Evolutionary conservation across 805 yeast genomes (phyloP).

Genomic region (Helenozyma rhizophorensis): DNA sequence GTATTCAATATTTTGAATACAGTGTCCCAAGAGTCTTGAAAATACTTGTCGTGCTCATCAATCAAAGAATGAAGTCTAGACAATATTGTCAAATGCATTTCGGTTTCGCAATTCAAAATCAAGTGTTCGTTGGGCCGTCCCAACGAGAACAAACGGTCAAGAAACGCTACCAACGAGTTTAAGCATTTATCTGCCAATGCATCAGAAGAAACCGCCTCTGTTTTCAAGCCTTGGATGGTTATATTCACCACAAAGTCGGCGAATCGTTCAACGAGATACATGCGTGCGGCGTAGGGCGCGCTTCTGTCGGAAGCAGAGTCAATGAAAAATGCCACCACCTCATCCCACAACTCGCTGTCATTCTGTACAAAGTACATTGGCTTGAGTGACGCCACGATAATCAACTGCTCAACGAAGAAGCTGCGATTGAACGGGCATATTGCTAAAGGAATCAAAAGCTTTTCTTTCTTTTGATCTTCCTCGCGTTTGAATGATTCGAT

Average conservation of each 20-base stretch:
- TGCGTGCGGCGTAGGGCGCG: slow-evolving; percentile 39
- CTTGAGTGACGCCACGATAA: slow-evolving; percentile 49
- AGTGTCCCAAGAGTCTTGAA: slow-evolving; percentile 63
- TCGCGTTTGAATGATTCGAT: slow-evolving; percentile 36
- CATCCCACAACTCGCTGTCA: slow-evolving; percentile 41
- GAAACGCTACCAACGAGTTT: slow-evolving; percentile 43
- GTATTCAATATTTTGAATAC: slow-evolving; percentile 60
- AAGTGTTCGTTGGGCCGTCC: slow-evolving; percentile 39
- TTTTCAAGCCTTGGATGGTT: slow-evolving; percentile 38
- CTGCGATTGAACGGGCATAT: slow-evolving; percentile 53
- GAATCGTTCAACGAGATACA: slow-evolving; percentile 47
- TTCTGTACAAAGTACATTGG: slow-evolving; percentile 46
- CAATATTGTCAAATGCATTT: slow-evolving; percentile 58
- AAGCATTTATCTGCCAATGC: slow-evolving; percentile 47
- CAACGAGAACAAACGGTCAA: slow-evolving; percentile 37
- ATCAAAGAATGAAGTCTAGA: slow-evolving; percentile 67
- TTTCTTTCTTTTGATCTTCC: slow-evolving; percentile 3
- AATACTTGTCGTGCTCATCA: slow-evolving; percentile 68
- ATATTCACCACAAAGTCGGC: slow-evolving; percentile 44
- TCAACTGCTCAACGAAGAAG: slow-evolving; percentile 51
- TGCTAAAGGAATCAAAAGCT: not conserved
- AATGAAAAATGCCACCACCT: slow-evolving; percentile 44
- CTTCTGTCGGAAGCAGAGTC: slow-evolving; percentile 41
- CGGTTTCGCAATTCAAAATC: slow-evolving; percentile 57
- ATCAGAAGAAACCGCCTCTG: slow-evolving; percentile 16